Percentiles rank a stretch among this genome's conserved stretches.
Conservation (phyloP, 2,329 filamentous ascomycete genomes). For the Chaetomium olivaceum region DNA sequence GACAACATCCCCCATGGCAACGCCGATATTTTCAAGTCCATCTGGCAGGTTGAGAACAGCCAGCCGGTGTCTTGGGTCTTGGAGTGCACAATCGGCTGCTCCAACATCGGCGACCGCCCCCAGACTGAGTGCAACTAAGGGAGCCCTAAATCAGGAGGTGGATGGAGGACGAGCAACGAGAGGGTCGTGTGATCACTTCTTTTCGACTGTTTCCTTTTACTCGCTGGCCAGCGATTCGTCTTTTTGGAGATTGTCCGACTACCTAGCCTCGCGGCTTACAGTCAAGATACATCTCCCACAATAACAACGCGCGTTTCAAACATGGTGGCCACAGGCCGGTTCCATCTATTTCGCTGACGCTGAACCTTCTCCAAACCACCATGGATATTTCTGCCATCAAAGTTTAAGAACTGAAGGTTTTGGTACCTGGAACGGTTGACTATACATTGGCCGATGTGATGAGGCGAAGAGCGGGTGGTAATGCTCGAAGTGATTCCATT, state of each 20-base stretch:
- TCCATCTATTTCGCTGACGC: not conserved
- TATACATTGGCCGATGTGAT: too few species aligned
- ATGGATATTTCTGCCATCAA: not conserved
- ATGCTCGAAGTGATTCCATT: too few species aligned
- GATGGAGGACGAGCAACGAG: not conserved
- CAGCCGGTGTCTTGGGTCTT: not conserved
- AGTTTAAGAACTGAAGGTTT: too few species aligned
- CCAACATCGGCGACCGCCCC: not conserved
- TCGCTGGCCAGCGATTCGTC: not conserved
- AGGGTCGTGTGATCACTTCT: not conserved
- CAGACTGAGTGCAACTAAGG: not conserved
- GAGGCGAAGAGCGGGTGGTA: too few species aligned
- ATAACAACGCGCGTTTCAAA: not conserved
- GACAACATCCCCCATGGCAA: not conserved
- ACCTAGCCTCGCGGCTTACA: not conserved
- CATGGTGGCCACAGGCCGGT: not conserved
- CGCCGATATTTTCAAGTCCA: not conserved
- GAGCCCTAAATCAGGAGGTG: not conserved
- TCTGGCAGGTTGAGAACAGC: not conserved
- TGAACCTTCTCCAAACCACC: not conserved
- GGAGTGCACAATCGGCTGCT: not conserved
- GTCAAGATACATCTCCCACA: not conserved
- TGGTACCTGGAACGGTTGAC: too few species aligned
- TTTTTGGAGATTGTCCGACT: not conserved
- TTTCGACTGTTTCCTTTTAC: not conserved